Percentiles rank a stretch among this genome's conserved stretches.
phyloP scores from a whole-genome alignment of 2,329 filamentous ascomycete genomes.

The Aurifilum marmelostoma region DNA sequence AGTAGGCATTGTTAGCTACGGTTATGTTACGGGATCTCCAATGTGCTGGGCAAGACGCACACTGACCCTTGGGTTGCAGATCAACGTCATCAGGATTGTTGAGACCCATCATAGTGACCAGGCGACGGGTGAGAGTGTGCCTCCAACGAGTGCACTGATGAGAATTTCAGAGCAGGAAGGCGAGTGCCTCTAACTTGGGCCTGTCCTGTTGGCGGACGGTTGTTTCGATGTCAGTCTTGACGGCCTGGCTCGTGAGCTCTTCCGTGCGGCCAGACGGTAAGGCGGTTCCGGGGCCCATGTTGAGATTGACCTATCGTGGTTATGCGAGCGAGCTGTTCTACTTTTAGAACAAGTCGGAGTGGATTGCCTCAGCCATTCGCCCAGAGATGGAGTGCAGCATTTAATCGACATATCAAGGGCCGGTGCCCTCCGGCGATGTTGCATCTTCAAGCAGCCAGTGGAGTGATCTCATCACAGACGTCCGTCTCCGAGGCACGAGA shows the following conservation, averaged over 20 bases:
- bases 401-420: not conserved
- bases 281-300: not conserved
- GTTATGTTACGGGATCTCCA: not conserved
- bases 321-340: not conserved
- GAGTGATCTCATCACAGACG: not conserved
- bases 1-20: too few relatives aligned
- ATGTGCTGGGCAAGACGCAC: not conserved
- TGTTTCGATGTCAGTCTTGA: not conserved
- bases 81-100: not conserved
- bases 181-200: not conserved
- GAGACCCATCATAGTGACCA: not conserved
- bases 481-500: too few relatives aligned
- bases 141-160: not conserved
- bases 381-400: not conserved
- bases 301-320: not conserved
- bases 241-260: not conserved
- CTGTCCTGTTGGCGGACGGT: not conserved
- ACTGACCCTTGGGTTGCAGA: not conserved
- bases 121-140: not conserved
- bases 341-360: not conserved
- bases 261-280: not conserved
- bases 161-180: not conserved
- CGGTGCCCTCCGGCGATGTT: not conserved
- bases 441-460: not conserved
- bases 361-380: not conserved